Evolutionary conservation across 805 yeast species (phyloP), one percentile per base, ranked within the genome.

Genomic region (Nakazawaea peltata): DNA sequence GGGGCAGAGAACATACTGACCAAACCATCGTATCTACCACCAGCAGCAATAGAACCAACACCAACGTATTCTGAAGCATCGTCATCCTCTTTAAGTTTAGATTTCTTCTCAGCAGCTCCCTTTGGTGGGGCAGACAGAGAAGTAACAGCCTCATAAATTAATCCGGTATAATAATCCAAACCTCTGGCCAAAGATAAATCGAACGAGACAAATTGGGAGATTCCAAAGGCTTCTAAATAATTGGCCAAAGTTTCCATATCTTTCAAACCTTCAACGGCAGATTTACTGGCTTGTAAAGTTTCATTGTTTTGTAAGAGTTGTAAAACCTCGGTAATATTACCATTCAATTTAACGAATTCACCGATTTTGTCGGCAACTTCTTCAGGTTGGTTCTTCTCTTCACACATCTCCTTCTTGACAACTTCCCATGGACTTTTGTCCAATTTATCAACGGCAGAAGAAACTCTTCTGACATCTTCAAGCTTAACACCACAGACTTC

Each of bases 11-110:
- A 92, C 98, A 92, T 92, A 47, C 96, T 96, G 26, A 92, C 97
- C 41, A 92, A 73, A 50, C 82, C 81, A 59, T 92, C 98, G 60
- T 92, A 92, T 60, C 98, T 84, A 45, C 98, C 98, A 63, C 98
- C 98, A 33, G 95, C 98, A 34, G 96, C 95, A 51, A 92, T 87
- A 5, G 98, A 92, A 24, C 98, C 98, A 28, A 90, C 95, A 48
- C 98, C 98, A 36, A 92, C 97, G 49, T 83, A 86, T 44, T 85
- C 97, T 35, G 94, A 83, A 39, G 95, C 96, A 59, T 92, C 97
- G 46, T 86, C 96, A 34, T 74, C 90, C 13, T 71, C 83, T 32
- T 54, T 52, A 15, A 55, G 52, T 47, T 61, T 62, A 14, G 59
- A 66, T 55, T 75, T 80, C 57, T 77, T 65, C 56, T 74, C 87